Base-by-base conservation (phyloP, 2,329 filamentous ascomycete genomes). In the Penicillium digitatum region DNA sequence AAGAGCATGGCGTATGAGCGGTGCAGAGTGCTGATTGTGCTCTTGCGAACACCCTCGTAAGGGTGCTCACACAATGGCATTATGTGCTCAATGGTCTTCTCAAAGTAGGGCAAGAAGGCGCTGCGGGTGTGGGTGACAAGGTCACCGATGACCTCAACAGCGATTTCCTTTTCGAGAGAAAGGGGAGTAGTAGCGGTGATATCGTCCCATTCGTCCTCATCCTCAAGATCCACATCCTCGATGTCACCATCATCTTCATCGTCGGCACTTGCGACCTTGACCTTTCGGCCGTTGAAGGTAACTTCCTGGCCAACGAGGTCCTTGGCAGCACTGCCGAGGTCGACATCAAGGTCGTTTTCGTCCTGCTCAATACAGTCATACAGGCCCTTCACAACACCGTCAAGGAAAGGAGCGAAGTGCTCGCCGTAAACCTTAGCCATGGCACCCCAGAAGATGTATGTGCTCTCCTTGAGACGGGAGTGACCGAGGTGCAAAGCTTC, bases 91-190 rank as follows among this genome's bases (percentile, higher is more conserved):
- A 99, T 84, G 8, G 90, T 90, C 79, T 90, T 88, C 78, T 96
- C 87, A 59, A 96, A 88, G 74, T 93, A 96, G 5, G 89, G 86
- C 62, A 95, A 82, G 72, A 84, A 90, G 63, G 88, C 83, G 68
- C 84, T 83, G 73, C 90, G 91, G 45, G 90, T 90, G 78, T 95
- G 87, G 44, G 89, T 87, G 67, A 97, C 87, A 59, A 99, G 85
- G 69, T 99, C 94, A 61, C 92, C 94, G 34, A 96, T 83, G 6
- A 96, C 92, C 74, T 99, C 94, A 42, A 96, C 85, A 35, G 94
- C 93, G 66, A 97, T 95, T 76, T 99, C 94, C 77, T 97, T 96
- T 81, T 97, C 94, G 66, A 96, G 84, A 24, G 93, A 90, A 52
- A 96, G 84, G 50, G 91, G 90, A 26, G 90, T 95, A 59, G 95